Percentiles rank a stretch among this genome's conserved stretches.
These are phyloP conservation scores for Macrophomina tecta DNA, from an alignment of 2,329 filamentous ascomycete genomes.

Conservation along the genomic window DNA sequence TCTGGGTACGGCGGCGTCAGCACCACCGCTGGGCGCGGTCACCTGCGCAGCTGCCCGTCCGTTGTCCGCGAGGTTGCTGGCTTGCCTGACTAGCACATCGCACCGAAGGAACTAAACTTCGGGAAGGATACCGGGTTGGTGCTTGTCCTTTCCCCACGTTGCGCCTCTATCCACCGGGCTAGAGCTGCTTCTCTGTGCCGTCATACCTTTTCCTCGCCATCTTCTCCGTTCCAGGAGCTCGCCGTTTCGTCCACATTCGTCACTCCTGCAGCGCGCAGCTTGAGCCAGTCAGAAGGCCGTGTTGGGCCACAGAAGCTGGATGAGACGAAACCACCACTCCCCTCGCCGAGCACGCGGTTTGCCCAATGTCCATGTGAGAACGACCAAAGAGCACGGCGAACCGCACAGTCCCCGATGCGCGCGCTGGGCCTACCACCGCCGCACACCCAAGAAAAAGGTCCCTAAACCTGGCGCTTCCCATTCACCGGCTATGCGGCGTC, in stretches of 20 bases:
- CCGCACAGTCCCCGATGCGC: slow-evolving; percentile 4
- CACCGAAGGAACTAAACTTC: neutral
- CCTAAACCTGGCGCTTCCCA: neutral
- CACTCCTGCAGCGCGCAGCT: neutral
- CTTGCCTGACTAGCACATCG: neutral
- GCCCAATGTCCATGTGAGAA: slow-evolving; percentile 2
- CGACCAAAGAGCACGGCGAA: neutral
- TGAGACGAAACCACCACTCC: neutral
- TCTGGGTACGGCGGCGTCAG: neutral
- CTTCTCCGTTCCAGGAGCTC: neutral
- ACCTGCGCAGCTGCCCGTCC: neutral
- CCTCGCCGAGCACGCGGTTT: neutral
- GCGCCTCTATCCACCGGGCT: neutral
- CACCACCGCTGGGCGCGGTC: neutral
- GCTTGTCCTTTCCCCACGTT: neutral
- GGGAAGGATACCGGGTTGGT: neutral
- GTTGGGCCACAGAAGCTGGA: neutral
- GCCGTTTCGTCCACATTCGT: neutral
- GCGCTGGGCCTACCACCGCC: slow-evolving; percentile 1
- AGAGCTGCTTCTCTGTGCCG: neutral
- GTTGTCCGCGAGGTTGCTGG: too few species aligned
- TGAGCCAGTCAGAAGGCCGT: neutral
- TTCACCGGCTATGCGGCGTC: neutral
- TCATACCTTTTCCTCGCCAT: neutral
- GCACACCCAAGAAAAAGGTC: neutral